Base-by-base conservation (phyloP, 768 basidiomycete species). In the Daedalea quercina region DNA sequence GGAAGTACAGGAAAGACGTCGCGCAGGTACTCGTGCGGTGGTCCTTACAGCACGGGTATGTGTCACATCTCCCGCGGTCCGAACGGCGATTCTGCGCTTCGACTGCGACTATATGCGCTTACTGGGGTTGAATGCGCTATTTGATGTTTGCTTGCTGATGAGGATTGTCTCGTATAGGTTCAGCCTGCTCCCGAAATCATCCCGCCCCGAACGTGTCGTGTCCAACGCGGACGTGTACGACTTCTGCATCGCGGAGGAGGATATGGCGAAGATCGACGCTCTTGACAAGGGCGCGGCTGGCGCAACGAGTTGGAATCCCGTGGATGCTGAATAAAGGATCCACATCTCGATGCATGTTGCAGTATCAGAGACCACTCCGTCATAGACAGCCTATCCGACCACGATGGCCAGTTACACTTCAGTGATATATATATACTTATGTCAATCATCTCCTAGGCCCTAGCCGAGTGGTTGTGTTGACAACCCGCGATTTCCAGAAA, bases 21-120 rank as follows among this genome's bases (percentile, higher is more conserved):
- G 84, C 90, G 13, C 94, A 96, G 62, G 76, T 95, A 48, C 77
- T 94, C n/a, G 73, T 96, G 52, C 80, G 94, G 24, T 96, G 93
- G 90, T 94, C 91, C 31, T 70, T 97, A 31, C 94, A 96, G 66
- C 81, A 79, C 61, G 82, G 82, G 87, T 87, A 60, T 31, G 79
- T 69, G 50, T 20, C 17, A n/a, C n/a, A 15, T 28, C 17, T 22
- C 33, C 47, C 12, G 25, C 11, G 28, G n/a, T 12, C 17, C 35
- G 7, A 37, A 20, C 17, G 33, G 33, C 17, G 8, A 33, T n/a
- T 25, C 45, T 47, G 15, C n/a, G n/a, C n/a, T n/a, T n/a, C n/a
- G n/a, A n/a, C n/a, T n/a, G n/a, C n/a, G n/a, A n/a, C n/a, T n/a
- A 35, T 46, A 9, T 26, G 12, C 9, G 12, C 9, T 26, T 26